These are phyloP conservation scores for Boletus vinaceobasis DNA, from an alignment of 768 basidiomycete genomes.

Conservation along the genomic window DNA sequence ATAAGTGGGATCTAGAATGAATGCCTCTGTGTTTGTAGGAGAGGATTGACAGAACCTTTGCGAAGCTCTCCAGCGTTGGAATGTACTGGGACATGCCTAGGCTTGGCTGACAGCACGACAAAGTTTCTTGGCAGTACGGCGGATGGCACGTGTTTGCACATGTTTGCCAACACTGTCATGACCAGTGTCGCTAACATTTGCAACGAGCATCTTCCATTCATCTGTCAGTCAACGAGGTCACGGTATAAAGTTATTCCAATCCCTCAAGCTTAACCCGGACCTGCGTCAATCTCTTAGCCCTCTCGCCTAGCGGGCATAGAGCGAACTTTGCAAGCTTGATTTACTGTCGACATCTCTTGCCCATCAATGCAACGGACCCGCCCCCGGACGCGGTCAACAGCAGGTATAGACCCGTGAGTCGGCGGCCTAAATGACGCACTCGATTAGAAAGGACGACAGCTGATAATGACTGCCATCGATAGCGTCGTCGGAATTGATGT, in stretches of 20 bases:
- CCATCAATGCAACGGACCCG: too few species aligned
- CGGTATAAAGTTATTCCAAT: background rate
- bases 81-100: constrained; percentile 36
- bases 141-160: constrained; percentile 10
- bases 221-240: background rate
- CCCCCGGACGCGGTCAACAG: background rate
- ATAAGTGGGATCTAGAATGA: background rate
- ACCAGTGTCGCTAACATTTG: background rate
- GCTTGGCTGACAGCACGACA: background rate
- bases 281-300: background rate
- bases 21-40: background rate
- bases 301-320: background rate
- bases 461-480: background rate
- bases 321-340: background rate
- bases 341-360: background rate
- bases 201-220: too few species aligned
- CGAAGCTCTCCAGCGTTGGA: constrained; percentile 43
- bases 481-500: background rate
- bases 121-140: background rate
- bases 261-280: background rate
- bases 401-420: background rate
- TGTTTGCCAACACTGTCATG: constrained; percentile 5
- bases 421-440: background rate
- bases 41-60: constrained; percentile 35
- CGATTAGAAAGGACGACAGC: background rate